phyloP scores from a whole-genome alignment of 805 yeast genomes.

The Ogataea sp. region DNA sequence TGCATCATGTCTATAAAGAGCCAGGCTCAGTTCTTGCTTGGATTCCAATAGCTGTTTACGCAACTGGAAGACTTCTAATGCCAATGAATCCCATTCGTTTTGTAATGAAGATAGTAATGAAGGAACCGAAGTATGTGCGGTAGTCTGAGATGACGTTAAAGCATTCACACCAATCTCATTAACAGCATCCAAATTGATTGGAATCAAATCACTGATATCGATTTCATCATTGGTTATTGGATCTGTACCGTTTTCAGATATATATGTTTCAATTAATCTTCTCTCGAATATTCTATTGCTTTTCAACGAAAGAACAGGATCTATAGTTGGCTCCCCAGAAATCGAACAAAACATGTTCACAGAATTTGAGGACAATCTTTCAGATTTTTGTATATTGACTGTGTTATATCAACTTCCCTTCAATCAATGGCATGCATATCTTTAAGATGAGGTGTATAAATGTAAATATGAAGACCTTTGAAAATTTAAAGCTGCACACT shows the following conservation, averaged over 20 bases:
- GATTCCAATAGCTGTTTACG: constrained; percentile 62
- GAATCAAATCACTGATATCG: constrained; percentile 48
- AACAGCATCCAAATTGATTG: constrained; percentile 12
- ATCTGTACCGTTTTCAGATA: constrained; percentile 60
- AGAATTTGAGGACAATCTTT: too few relatives aligned
- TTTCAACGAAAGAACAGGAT: constrained; percentile 69
- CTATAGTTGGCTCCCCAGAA: constrained; percentile 65
- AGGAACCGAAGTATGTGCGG: constrained; percentile 60
- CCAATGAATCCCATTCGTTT: constrained; percentile 84
- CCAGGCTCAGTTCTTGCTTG: constrained; percentile 64
- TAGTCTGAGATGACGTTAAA: neutral
- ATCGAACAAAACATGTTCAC: constrained; percentile 23
- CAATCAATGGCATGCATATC: too few relatives aligned
- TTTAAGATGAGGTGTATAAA: too few relatives aligned
- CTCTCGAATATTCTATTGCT: constrained; percentile 69
- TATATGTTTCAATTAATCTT: constrained; percentile 48
- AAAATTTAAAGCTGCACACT: too few relatives aligned
- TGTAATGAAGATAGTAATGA: constrained; percentile 67
- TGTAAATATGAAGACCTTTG: too few relatives aligned
- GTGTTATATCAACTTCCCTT: too few relatives aligned
- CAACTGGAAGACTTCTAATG: constrained; percentile 70
- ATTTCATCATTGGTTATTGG: constrained; percentile 68
- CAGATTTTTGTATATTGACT: too few relatives aligned
- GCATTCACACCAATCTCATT: neutral
- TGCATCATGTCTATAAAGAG: constrained; percentile 83